These are phyloP conservation scores for Theileria sp. DNA, from an alignment of 169 alveolate species.

Conservation along the genomic window DNA sequence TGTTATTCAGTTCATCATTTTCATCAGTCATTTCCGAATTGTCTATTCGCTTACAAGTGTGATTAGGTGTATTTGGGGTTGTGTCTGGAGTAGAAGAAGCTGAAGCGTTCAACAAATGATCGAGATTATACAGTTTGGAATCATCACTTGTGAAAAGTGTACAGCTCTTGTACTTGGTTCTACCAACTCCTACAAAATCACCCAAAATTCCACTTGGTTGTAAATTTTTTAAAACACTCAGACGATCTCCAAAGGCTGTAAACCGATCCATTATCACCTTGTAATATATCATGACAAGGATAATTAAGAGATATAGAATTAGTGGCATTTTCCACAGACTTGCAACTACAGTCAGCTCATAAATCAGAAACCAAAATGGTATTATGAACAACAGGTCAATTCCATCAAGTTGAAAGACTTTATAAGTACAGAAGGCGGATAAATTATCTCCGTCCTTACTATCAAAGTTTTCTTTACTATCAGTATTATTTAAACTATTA, in stretches of 20 bases:
- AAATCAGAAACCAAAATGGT: slow-evolving; percentile 40
- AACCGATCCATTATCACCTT: slow-evolving; percentile 1
- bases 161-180: slow-evolving; percentile 22
- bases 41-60: not conserved
- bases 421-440: not conserved
- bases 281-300: slow-evolving; percentile 35
- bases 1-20: not conserved
- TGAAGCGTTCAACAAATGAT: not conserved
- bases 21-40: not conserved
- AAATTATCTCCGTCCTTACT: not conserved
- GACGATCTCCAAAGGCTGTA: slow-evolving; percentile 2
- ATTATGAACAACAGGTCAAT: slow-evolving; percentile 26
- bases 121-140: not conserved
- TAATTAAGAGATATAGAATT: slow-evolving; percentile 13
- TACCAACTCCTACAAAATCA: slow-evolving; percentile 6
- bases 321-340: slow-evolving; percentile 23
- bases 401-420: not conserved
- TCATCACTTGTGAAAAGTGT: not conserved
- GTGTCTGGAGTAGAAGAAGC: not conserved
- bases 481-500: not conserved
- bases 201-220: not conserved
- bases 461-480: not conserved
- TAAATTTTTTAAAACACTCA: not conserved
- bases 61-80: not conserved
- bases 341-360: slow-evolving; percentile 39